phyloP scores from a whole-genome alignment of 163 green algal genomes.

The Coccomyxa subellipsoidea region DNA sequence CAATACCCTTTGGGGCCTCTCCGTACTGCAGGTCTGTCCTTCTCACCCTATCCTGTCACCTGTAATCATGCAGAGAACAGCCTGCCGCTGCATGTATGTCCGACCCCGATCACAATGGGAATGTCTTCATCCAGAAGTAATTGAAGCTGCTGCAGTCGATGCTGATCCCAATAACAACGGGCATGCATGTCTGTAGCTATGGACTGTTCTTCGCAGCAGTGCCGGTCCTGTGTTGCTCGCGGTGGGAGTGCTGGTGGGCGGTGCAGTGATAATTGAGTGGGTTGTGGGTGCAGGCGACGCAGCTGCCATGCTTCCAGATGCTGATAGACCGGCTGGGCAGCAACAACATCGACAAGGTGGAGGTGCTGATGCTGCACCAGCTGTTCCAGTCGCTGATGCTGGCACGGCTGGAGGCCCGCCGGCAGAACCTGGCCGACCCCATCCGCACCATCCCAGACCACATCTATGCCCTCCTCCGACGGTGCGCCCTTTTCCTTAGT shows the following conservation, averaged over 20 bases:
- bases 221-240: no score
- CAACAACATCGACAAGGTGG: constrained; percentile 7
- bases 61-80: background rate
- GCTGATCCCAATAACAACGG: no score
- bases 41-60: background rate
- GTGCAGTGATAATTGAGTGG: no score
- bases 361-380: constrained; percentile 32
- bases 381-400: constrained; percentile 42
- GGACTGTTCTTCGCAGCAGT: no score
- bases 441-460: background rate
- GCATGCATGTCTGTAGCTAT: no score
- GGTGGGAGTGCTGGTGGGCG: no score
- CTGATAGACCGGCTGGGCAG: constrained; percentile 33
- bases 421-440: background rate
- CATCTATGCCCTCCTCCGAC: background rate
- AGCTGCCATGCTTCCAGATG: constrained; percentile 27
- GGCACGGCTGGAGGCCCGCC: constrained; percentile 25
- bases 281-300: constrained; percentile 18
- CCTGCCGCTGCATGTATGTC: background rate
- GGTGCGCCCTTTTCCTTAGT: background rate
- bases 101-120: no score
- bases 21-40: constrained; percentile 29
- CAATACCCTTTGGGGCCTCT: constrained; percentile 48
- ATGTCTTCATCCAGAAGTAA: no score
- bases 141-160: no score